phyloP scores from a whole-genome alignment of 2,329 filamentous ascomycete genomes.

The Cercospora zeina region DNA sequence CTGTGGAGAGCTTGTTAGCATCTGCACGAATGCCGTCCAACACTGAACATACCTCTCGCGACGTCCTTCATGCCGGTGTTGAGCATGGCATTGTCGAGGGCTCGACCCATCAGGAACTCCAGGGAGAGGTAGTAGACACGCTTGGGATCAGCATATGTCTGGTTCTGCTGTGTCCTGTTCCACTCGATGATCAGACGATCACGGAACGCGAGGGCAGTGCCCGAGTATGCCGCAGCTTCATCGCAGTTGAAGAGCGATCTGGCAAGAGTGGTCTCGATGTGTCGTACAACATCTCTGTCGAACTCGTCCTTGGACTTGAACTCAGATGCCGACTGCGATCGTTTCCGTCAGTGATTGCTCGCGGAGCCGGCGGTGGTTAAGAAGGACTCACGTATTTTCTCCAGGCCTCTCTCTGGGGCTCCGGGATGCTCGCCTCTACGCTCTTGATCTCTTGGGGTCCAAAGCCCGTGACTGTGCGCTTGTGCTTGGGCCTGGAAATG shows the following conservation, averaged over 20 bases:
- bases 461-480: slow-evolving; percentile 93
- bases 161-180: slow-evolving; percentile 97
- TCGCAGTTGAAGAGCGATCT: slow-evolving; percentile 98
- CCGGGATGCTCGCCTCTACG: slow-evolving; percentile 88
- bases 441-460: slow-evolving; percentile 87
- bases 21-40: neutral
- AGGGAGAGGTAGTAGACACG: slow-evolving; percentile 95
- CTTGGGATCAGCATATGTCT: slow-evolving; percentile 88
- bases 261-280: slow-evolving; percentile 94
- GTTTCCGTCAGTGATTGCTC: slow-evolving; percentile 20
- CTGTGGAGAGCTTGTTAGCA: slow-evolving; percentile 49
- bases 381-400: slow-evolving; percentile 56
- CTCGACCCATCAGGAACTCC: slow-evolving; percentile 95
- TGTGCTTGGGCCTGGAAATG: slow-evolving; percentile 92
- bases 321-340: slow-evolving; percentile 59
- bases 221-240: slow-evolving; percentile 86
- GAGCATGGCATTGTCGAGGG: slow-evolving; percentile 97
- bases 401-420: slow-evolving; percentile 79
- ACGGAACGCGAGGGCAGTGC: slow-evolving; percentile 86
- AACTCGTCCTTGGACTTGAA: slow-evolving; percentile 84
- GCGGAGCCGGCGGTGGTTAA: neutral
- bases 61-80: slow-evolving; percentile 86
- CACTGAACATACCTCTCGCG: slow-evolving; percentile 65
- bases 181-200: slow-evolving; percentile 92
- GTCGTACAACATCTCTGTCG: slow-evolving; percentile 77